phyloP scores from a whole-genome alignment of 2,329 filamentous ascomycete genomes.

The Elsinoe fawcettii region DNA sequence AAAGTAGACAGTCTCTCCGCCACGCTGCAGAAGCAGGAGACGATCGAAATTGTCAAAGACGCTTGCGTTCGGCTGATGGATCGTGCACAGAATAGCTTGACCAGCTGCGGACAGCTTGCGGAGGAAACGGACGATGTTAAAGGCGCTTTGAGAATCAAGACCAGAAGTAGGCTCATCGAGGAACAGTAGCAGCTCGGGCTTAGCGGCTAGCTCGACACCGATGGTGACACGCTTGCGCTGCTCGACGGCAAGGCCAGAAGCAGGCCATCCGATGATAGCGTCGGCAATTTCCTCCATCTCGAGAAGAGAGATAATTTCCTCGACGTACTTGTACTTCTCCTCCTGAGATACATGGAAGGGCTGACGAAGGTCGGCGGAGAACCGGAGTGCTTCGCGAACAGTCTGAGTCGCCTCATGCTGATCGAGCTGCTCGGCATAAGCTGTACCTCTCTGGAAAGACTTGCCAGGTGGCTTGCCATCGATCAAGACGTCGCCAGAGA shows the following conservation, averaged over 20 bases:
- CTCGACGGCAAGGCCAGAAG: slow-evolving; percentile 54
- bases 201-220: slow-evolving; percentile 36
- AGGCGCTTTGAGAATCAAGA: slow-evolving; percentile 56
- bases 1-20: slow-evolving; percentile 41
- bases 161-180: slow-evolving; percentile 53
- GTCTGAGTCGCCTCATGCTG: slow-evolving; percentile 56
- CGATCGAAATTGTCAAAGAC: slow-evolving; percentile 41
- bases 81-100: slow-evolving; percentile 41
- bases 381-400: slow-evolving; percentile 59
- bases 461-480: slow-evolving; percentile 48
- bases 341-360: slow-evolving; percentile 49
- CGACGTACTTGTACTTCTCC: slow-evolving; percentile 57
- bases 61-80: slow-evolving; percentile 37
- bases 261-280: slow-evolving; percentile 55
- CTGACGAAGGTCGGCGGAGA: slow-evolving; percentile 57
- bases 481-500: slow-evolving; percentile 55
- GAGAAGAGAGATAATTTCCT: slow-evolving; percentile 58
- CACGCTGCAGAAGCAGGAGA: slow-evolving; percentile 37
- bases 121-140: slow-evolving; percentile 56
- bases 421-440: slow-evolving; percentile 59
- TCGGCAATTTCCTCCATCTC: slow-evolving; percentile 61
- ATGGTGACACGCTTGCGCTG: slow-evolving; percentile 57
- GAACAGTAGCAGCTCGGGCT: slow-evolving; percentile 54
- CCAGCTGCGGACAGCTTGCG: slow-evolving; percentile 49
- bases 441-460: slow-evolving; percentile 56